Conservation (phyloP, 1,284 basidiomycete species). For the Pterula multifida region DNA sequence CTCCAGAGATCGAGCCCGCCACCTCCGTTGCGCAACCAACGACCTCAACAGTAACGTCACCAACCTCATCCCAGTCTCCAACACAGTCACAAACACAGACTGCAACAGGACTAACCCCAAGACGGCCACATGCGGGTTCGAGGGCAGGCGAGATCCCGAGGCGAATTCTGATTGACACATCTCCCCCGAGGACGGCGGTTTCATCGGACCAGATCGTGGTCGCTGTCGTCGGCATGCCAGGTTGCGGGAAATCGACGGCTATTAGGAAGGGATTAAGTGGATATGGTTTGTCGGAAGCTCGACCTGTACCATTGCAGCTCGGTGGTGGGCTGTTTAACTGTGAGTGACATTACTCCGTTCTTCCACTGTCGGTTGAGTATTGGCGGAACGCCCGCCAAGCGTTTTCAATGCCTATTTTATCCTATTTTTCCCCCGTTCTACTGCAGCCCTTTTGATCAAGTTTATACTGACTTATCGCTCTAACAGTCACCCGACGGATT, state of each 20-base stretch:
- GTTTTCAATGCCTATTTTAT: too few species aligned
- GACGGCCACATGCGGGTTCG: background rate
- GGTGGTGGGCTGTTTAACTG: slow-evolving; percentile 18
- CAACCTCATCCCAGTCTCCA: background rate
- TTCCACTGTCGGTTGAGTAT: background rate
- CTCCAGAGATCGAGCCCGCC: background rate
- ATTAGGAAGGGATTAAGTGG: slow-evolving; percentile 56
- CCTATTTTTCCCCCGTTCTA: too few species aligned
- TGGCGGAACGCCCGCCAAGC: too few species aligned
- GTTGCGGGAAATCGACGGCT: slow-evolving; percentile 62
- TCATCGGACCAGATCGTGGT: slow-evolving; percentile 31
- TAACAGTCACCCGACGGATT: slow-evolving; percentile 35
- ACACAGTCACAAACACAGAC: background rate
- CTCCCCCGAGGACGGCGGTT: background rate
- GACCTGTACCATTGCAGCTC: slow-evolving; percentile 17
- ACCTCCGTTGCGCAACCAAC: background rate
- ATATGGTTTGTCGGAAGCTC: slow-evolving; percentile 38
- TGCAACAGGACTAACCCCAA: background rate
- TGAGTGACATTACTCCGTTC: slow-evolving; percentile 23
- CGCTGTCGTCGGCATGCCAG: slow-evolving; percentile 52
- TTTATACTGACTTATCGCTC: background rate
- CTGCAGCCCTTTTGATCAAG: too few species aligned
- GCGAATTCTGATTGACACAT: background rate
- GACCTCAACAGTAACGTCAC: background rate
- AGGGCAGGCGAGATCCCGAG: background rate